Evolutionary conservation across 257 asterid species (phyloP).

Genomic region (Petrea volubilis): DNA sequence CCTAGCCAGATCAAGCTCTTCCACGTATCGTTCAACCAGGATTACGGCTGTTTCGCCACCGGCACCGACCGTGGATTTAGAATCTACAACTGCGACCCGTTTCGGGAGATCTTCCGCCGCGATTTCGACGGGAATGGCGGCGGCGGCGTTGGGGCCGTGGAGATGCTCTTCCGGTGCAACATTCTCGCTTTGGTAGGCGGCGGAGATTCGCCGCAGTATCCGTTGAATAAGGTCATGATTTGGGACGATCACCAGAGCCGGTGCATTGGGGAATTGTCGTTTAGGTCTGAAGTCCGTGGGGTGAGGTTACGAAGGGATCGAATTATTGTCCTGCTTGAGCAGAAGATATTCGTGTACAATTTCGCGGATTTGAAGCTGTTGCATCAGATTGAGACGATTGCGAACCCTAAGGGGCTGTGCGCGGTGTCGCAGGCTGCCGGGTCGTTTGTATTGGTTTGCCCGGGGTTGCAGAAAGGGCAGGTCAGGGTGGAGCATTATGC

Average conservation of each 20-base stretch:
- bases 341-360: conserved; percentile 65
- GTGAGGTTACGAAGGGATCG: conserved; percentile 59
- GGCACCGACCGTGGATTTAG: conserved; percentile 61
- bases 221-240: conserved; percentile 62
- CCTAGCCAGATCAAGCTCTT: conserved; percentile 28
- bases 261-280: conserved; percentile 44
- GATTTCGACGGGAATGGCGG: conserved; percentile 43
- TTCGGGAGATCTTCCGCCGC: conserved; percentile 51
- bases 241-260: conserved; percentile 71
- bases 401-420: conserved; percentile 66
- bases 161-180: conserved; percentile 61
- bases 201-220: conserved; percentile 54
- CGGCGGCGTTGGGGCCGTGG: conserved; percentile 47
- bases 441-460: conserved; percentile 62
- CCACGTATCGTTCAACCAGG: conserved; percentile 71
- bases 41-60: conserved; percentile 54
- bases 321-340: conserved; percentile 58
- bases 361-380: conserved; percentile 67
- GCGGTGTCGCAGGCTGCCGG: conserved; percentile 67
- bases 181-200: conserved; percentile 66
- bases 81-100: conserved; percentile 60
- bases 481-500: conserved; percentile 72
- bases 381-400: conserved; percentile 69
- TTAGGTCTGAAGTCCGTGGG: conserved; percentile 58
- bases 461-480: conserved; percentile 75